Percentiles rank a stretch among this genome's conserved stretches.
phyloP scores from a whole-genome alignment of 768 basidiomycete species.

The Leucosporidium yakuticum region DNA sequence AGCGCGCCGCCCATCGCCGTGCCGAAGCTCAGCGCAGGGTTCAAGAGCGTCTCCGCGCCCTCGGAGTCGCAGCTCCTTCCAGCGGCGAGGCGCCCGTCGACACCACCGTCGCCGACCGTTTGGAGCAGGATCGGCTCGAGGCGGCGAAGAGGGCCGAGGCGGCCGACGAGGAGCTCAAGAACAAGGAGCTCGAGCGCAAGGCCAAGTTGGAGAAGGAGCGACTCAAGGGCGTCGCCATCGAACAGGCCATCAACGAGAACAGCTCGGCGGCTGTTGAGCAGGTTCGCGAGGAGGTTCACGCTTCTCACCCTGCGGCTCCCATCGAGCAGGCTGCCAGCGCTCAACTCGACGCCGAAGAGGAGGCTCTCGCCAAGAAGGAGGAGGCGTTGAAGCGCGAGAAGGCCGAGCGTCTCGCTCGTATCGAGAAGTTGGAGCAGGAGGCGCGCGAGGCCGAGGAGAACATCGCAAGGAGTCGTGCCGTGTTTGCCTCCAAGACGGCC shows the following conservation, averaged over 20 bases:
- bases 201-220: constrained; percentile 67
- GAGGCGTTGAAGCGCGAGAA: constrained; percentile 64
- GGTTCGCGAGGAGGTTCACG: constrained; percentile 29
- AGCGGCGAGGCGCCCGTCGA: constrained; percentile 54
- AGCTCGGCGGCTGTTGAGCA: constrained; percentile 19
- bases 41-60: constrained; percentile 73
- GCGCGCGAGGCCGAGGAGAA: constrained; percentile 55
- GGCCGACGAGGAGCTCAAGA: constrained; percentile 75
- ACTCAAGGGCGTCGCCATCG: constrained; percentile 17
- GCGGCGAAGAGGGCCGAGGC: constrained; percentile 73
- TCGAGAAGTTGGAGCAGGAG: constrained; percentile 63
- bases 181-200: constrained; percentile 63
- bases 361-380: constrained; percentile 60
- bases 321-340: constrained; percentile 41
- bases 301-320: constrained; percentile 35
- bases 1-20: constrained; percentile 68
- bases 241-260: constrained; percentile 29
- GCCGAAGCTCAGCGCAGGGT: constrained; percentile 75
- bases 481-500: constrained; percentile 23
- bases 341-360: constrained; percentile 71
- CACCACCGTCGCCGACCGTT: constrained; percentile 72
- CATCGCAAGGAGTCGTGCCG: constrained; percentile 36
- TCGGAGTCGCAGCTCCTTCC: constrained; percentile 60
- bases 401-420: constrained; percentile 58
- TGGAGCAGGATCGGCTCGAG: constrained; percentile 79